Percentiles rank a stretch among this genome's conserved stretches.
Evolutionary conservation across 805 yeast species (phyloP).

Genomic region (Starmerella etchellsii): DNA sequence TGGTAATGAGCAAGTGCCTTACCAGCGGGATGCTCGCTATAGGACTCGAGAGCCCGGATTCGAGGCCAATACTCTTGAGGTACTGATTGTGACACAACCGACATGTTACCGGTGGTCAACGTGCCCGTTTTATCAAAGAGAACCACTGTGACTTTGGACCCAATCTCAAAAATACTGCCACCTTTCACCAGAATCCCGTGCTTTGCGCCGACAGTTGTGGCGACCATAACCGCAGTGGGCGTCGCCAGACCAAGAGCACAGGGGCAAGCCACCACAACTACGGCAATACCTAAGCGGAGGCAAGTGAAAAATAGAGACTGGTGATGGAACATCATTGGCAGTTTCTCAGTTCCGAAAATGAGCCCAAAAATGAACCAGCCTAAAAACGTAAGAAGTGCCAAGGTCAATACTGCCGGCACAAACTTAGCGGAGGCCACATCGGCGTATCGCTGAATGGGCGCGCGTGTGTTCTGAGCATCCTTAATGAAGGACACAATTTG

Average conservation of each 20-base stretch:
- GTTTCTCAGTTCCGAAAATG: conserved; percentile 21
- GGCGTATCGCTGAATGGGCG: conserved; percentile 83
- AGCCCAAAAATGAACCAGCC: conserved; percentile 40
- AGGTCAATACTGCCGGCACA: conserved; percentile 57
- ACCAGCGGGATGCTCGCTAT: conserved; percentile 84
- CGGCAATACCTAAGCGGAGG: conserved; percentile 73
- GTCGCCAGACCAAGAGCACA: conserved; percentile 96
- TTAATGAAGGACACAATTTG: conserved; percentile 78
- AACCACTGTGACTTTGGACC: conserved; percentile 49
- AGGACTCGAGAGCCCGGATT: conserved; percentile 46
- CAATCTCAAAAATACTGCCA: conserved; percentile 72
- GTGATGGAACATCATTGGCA: conserved; percentile 38
- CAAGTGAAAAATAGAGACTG: conserved; percentile 55
- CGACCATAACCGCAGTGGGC: conserved; percentile 98
- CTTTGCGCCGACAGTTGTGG: conserved; percentile 89
- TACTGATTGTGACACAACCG: conserved; percentile 24
- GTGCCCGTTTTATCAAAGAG: conserved; percentile 96
- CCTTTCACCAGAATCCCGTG: conserved; percentile 87
- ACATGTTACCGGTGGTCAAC: conserved; percentile 73
- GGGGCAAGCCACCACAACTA: conserved; percentile 95
- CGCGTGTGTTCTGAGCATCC: conserved; percentile 76
- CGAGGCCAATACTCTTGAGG: conserved; percentile 37
- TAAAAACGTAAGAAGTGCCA: conserved; percentile 55
- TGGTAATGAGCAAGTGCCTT: conserved; percentile 38
- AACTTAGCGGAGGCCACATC: conserved; percentile 75